These are phyloP conservation scores for Acer negundo DNA, from an alignment of 345 rosid species.

Conservation along the genomic window DNA sequence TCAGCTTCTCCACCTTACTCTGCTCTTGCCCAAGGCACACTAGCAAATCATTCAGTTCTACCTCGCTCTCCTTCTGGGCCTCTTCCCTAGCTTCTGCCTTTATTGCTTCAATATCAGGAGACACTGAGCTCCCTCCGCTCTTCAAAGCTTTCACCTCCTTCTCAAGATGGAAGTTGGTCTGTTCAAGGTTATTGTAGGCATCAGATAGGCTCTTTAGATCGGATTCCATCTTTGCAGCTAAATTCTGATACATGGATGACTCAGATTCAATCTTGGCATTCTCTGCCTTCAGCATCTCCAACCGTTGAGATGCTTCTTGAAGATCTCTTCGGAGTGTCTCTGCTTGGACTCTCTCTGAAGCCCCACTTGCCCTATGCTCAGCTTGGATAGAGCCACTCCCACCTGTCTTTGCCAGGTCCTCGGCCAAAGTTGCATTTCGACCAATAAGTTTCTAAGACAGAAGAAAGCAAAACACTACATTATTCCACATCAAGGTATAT, in stretches of 20 bases:
- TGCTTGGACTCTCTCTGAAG: constrained; percentile 62
- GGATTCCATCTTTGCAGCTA: constrained; percentile 77
- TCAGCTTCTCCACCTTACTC: constrained; percentile 90
- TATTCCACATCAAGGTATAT: not conserved
- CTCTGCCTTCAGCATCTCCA: constrained; percentile 74
- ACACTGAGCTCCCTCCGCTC: constrained; percentile 47
- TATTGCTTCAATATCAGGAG: constrained; percentile 59
- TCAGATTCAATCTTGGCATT: constrained; percentile 69
- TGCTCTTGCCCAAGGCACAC: constrained; percentile 99
- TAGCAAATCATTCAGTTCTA: constrained; percentile 85
- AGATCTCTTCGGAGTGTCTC: constrained; percentile 82
- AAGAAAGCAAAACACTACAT: not conserved
- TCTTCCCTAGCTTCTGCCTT: constrained; percentile 91
- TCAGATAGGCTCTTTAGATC: constrained; percentile 84
- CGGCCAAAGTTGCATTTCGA: constrained; percentile 84
- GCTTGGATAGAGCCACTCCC: constrained; percentile 52
- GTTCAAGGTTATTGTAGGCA: constrained; percentile 91
- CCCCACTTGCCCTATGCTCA: constrained; percentile 54
- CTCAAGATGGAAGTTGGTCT: constrained; percentile 74
- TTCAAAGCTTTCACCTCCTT: constrained; percentile 74
- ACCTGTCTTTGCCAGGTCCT: constrained; percentile 75
- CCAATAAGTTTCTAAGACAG: constrained; percentile 70
- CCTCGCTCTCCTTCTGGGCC: constrained; percentile 95
- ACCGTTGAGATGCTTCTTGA: constrained; percentile 69
- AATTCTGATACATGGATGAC: constrained; percentile 62